phyloP scores from a whole-genome alignment of 768 basidiomycete species.

The Kondoa subrosea region DNA sequence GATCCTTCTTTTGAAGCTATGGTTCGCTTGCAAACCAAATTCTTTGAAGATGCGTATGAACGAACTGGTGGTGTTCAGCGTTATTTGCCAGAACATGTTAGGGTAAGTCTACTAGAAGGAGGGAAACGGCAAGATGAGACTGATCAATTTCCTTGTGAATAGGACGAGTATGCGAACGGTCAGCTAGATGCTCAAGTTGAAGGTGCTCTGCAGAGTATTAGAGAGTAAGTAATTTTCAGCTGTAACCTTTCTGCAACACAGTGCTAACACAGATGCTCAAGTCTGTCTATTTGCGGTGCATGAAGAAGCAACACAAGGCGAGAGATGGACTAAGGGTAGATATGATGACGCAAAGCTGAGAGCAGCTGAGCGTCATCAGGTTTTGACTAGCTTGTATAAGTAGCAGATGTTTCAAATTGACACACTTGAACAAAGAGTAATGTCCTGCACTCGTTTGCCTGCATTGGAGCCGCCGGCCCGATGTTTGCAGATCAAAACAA shows the following conservation, averaged over 20 bases:
- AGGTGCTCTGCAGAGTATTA: slow-evolving; percentile 90
- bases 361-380: no score
- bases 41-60: slow-evolving; percentile 96
- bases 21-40: slow-evolving; percentile 79
- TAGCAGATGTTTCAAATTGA: no score
- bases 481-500: no score
- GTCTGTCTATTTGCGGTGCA: not conserved
- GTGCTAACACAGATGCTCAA: no score
- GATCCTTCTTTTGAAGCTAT: slow-evolving; percentile 43
- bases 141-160: slow-evolving; percentile 48
- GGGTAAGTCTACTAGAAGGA: not conserved
- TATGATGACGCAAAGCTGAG: no score
- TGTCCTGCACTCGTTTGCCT: no score
- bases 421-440: no score
- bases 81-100: slow-evolving; percentile 33
- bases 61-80: slow-evolving; percentile 86
- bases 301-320: no score
- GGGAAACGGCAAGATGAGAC: slow-evolving; percentile 34
- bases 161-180: slow-evolving; percentile 89
- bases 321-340: no score
- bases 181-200: slow-evolving; percentile 96
- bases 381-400: no score
- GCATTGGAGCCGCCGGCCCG: no score
- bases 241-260: slow-evolving; percentile 21
- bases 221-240: slow-evolving; percentile 80